Evolutionary conservation across 2,329 filamentous ascomycete genomes (phyloP), one percentile per base, ranked within the genome.

Genomic region (Alternaria incomplexa): DNA sequence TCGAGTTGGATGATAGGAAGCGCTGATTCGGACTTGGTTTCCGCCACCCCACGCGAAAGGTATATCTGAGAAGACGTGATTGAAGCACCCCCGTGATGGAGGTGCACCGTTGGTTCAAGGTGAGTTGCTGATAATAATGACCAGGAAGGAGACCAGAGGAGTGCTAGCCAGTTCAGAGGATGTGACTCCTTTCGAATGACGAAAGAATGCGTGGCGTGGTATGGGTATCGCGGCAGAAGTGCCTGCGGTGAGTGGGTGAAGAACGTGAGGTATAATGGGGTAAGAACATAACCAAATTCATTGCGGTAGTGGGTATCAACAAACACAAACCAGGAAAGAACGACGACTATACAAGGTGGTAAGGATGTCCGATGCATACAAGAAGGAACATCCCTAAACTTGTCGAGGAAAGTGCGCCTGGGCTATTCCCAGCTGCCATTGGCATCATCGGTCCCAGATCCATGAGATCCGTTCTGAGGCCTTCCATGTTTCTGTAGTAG

Each of bases 11-110:
- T 44, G 44, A 66, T n/a, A 58, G 75, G 65, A 67, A 72, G 64
- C n/a, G 65, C 58, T 40, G 73, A 66, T 44, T 72, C 67, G 26
- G 76, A 76, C 58, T 76, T 67, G 30, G 78, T 75, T 28, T 72
- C 77, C 45, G 82, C 82, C 62, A 84, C 81, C 56, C 79, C 82
- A 57, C 82, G 72, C 23, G 83, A 84, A 53, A 85, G 77, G 58
- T 83, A 75, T 36, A 84, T 84, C 62, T 83, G 80, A 50, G 82
- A 84, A 80, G 83, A 83, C 82, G 82, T 84, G 26, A 68, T 82
- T 55, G 56, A 47, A 68, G 66, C 69, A 72, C 73, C 73, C 64
- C 74, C 68, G 13, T 8, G 26, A 43, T 46, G 12, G 68, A 56
- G 51, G 47, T 51, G 52, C 46, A 46, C 23, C 11, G 36, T 25